Evolutionary conservation across 352 stramenopile genomes (phyloP), one percentile per base, ranked within the genome.

Genomic region (Pythium volutum): DNA sequence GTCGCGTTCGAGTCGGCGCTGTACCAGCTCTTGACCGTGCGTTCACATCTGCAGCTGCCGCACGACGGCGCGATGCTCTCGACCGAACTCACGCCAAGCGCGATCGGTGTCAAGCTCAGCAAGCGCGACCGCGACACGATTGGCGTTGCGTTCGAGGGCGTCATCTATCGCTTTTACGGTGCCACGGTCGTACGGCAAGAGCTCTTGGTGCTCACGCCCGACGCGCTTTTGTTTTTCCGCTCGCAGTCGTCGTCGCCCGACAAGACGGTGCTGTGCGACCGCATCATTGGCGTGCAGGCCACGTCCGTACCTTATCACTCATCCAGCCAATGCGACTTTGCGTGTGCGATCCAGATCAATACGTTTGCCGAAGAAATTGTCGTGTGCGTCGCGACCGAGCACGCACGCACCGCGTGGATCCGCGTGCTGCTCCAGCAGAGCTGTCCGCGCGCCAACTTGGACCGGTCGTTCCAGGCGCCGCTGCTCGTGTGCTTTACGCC

Each of bases 351-450:
- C 14, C 74, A 89, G 56, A 81, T 93, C 57, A 87, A 73, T 41
- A 91, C 77, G 18, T 84, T 93, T 48, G 77, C 77, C 0, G 81
- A 93, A 48, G 77, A 93, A 64, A 85, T 91, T 42, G 69, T 89
- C 18, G 55, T 93, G n/a, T 91, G 79, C 48, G 74, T 91, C 18
- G 69, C 72, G 20, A 87, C 76, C 12, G 71, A 75, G 36, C 81
- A 81, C 15, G 75, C 81, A 18, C 79, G 81, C 22, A 77, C 83
- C 59, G 66, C 78, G 18, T 93, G 83, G 83, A 66, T 93, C 26
- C 75, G 74, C 39, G 77, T 83, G 18, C 59, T 93, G 10, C 43
- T 76, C 18, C 77, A 91, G 53, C 78, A 81, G n/a, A 88, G 79
- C 56, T 62, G 74, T 16, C 66, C 68, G 20, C 64, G 71, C 14